Conservation (phyloP, 148 eudicot genomes). For the Oxyria digyna region DNA sequence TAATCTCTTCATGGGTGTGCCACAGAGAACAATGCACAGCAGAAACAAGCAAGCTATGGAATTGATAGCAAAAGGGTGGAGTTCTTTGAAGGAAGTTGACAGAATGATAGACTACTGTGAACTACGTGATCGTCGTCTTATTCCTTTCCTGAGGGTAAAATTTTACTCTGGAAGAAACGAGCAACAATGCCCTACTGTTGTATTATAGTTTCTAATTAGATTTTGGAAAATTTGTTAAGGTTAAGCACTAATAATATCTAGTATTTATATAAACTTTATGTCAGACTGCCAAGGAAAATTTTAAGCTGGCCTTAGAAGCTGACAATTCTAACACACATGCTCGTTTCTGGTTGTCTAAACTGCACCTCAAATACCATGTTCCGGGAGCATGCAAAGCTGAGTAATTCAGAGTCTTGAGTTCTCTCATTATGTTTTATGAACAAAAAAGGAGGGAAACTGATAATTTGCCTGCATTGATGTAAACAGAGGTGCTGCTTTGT, state of each 20-base stretch:
- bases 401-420: conserved; percentile 26
- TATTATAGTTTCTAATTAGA: neutral
- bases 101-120: too few species aligned
- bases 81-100: conserved; percentile 80
- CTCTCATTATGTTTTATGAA: too few species aligned
- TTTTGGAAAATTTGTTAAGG: neutral
- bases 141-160: conserved; percentile 75
- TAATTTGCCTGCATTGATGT: neutral
- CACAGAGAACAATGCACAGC: too few species aligned
- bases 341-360: conserved; percentile 73
- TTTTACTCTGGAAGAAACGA: neutral
- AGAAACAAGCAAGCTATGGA: conserved; percentile 89
- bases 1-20: too few species aligned
- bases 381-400: conserved; percentile 81
- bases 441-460: neutral
- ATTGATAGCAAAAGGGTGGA: conserved; percentile 84
- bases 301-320: conserved; percentile 83
- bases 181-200: too few species aligned
- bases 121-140: conserved; percentile 69
- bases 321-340: conserved; percentile 89
- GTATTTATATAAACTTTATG: neutral
- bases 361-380: conserved; percentile 84
- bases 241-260: neutral
- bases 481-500: conserved; percentile 81
- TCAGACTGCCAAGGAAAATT: conserved; percentile 87